Conservation (phyloP, 495 filamentous ascomycete species). For the Xylaria grammica region DNA sequence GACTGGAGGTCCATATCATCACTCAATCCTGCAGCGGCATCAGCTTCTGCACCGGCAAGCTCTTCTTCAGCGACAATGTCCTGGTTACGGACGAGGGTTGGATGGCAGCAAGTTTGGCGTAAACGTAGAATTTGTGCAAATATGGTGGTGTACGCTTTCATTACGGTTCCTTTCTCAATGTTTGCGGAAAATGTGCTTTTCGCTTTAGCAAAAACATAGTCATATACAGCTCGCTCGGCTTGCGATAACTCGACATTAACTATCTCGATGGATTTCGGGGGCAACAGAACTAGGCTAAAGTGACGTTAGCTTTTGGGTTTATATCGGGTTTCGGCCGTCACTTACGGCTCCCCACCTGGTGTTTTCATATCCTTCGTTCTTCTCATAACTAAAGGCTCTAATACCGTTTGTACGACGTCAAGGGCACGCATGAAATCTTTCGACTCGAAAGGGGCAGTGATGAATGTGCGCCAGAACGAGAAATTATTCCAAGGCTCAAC, state of each 20-base stretch:
- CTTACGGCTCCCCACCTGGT: slow-evolving; percentile 75
- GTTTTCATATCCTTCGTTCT: slow-evolving; percentile 98
- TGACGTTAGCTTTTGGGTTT: slow-evolving; percentile 21
- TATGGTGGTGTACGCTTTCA: slow-evolving; percentile 94
- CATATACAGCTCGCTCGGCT: slow-evolving; percentile 87
- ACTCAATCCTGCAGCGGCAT: slow-evolving; percentile 77
- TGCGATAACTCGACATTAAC: slow-evolving; percentile 84
- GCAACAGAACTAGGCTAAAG: slow-evolving; percentile 73
- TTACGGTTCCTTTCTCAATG: slow-evolving; percentile 85
- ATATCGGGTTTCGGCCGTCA: neutral
- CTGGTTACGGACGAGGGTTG: slow-evolving; percentile 83
- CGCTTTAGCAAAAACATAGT: slow-evolving; percentile 81
- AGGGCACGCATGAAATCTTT: slow-evolving; percentile 91
- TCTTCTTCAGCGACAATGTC: slow-evolving; percentile 86
- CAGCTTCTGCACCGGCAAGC: slow-evolving; percentile 77
- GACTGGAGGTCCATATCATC: slow-evolving; percentile 96
- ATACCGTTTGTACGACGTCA: slow-evolving; percentile 94
- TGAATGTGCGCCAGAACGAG: slow-evolving; percentile 98
- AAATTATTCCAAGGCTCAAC: slow-evolving; percentile 99
- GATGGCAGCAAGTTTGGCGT: slow-evolving; percentile 94
- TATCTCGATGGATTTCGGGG: slow-evolving; percentile 79
- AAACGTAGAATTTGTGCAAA: slow-evolving; percentile 96
- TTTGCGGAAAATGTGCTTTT: slow-evolving; percentile 84
- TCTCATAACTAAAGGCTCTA: slow-evolving; percentile 93
- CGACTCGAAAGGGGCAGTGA: slow-evolving; percentile 93